Base-by-base conservation (phyloP, 2,329 filamentous ascomycete species). In the Macrophomina pseudophaseolina region DNA sequence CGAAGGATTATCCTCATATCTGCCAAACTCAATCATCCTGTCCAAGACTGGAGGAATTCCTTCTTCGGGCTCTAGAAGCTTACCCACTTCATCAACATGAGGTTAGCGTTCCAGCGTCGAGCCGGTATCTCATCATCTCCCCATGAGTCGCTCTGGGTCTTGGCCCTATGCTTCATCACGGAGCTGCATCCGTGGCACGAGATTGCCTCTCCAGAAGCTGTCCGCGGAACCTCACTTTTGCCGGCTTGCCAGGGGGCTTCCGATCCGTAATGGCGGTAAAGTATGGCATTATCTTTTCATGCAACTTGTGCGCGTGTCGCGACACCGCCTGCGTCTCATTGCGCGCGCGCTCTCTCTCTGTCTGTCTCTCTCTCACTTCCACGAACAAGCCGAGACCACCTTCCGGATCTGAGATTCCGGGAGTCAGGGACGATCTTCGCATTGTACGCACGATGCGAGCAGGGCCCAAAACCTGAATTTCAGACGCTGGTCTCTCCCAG, bases 391-490 rank as follows among this genome's bases (percentile, higher is more conserved):
- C 58, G 58, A 62, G 33, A 38, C 35, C 58, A 38, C 16, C 58
- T 48, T 62, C n/a, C 44, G 58, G 42, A 62, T 62, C 58, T 62
- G 58, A n/a, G 44, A 28, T 60, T 46, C 56, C 56, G 38, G 23
- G 38, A 14, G 38, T 42, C 23, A 32, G 7, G 28, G 40, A 35
- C 40, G 56, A 60, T 60, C 58, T 62, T 16, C 46, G 58, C 42
- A 16, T 32, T 23, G 28, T 14, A 35, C 23, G 58, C 44, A 32
- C 58, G 30, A 62, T 44, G n/a, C 58, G 44, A 62, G 32, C 23
- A 62, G 23, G 32, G 16, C 44, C 44, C 44, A 49, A 59, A 62
- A 62, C 58, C 44, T 62, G 58, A 62, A 62, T 62, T 62, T 49
- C 33, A 42, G 12, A 18, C 18, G n/a, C n/a, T 46, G 28, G 5